These are phyloP conservation scores for Plasmopara halstedii DNA, from an alignment of 352 stramenopile species.

Conservation along the genomic window DNA sequence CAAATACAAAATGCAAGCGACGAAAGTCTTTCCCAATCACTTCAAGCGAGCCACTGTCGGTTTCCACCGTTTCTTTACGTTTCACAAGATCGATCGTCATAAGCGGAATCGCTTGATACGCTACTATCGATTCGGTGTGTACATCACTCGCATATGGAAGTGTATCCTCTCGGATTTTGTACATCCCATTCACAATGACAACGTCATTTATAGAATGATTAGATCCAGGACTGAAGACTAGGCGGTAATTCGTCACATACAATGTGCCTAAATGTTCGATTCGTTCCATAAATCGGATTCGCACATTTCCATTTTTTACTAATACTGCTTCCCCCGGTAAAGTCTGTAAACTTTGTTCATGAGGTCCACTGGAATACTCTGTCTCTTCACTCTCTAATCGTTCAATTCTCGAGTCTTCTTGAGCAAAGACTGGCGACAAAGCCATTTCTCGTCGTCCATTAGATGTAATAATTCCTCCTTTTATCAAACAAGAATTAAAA, in stretches of 20 bases:
- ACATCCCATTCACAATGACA: constrained; percentile 13
- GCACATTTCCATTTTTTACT: constrained; percentile 54
- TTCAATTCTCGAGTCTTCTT: constrained; percentile 9
- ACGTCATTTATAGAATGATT: neutral
- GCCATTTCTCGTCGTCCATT: constrained; percentile 17
- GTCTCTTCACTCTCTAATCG: constrained; percentile 21
- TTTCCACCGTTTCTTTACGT: constrained; percentile 68
- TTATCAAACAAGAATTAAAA: constrained; percentile 7
- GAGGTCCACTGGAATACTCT: constrained; percentile 13
- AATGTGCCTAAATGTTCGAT: constrained; percentile 48
- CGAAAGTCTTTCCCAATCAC: constrained; percentile 79
- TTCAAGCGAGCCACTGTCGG: constrained; percentile 59
- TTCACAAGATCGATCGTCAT: constrained; percentile 68
- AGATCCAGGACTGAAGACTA: constrained; percentile 59
- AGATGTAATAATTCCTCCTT: constrained; percentile 25
- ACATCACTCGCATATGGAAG: constrained; percentile 38
- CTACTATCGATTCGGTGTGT: constrained; percentile 25
- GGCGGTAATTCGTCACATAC: constrained; percentile 75
- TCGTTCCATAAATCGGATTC: constrained; percentile 40
- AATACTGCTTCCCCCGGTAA: constrained; percentile 61
- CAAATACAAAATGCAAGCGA: constrained; percentile 67
- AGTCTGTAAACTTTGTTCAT: constrained; percentile 30
- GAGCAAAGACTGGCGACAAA: neutral
- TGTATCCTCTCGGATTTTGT: constrained; percentile 33
- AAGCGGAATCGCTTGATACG: constrained; percentile 68